Conservation (phyloP, 495 filamentous ascomycete genomes). For the Cercophora sp. region DNA sequence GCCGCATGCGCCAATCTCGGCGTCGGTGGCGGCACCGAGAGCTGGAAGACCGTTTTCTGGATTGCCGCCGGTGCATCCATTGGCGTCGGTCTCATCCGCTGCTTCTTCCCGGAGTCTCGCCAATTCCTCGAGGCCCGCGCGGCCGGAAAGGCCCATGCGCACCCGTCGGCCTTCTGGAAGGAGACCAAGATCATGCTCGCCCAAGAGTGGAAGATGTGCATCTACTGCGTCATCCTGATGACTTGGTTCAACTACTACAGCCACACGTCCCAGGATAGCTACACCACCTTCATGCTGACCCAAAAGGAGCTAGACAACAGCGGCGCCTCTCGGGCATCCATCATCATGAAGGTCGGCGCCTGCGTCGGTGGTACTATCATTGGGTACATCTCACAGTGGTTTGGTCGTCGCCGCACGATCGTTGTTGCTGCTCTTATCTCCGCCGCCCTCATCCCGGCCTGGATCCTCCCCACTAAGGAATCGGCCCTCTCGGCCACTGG, state of each 20-base stretch:
- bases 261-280: slow-evolving; percentile 69
- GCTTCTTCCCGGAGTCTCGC: slow-evolving; percentile 64
- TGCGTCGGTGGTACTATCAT: slow-evolving; percentile 68
- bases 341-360: slow-evolving; percentile 71
- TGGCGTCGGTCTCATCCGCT: slow-evolving; percentile 57
- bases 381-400: slow-evolving; percentile 67
- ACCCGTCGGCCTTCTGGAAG: slow-evolving; percentile 53
- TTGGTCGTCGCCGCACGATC: slow-evolving; percentile 66
- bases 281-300: slow-evolving; percentile 69
- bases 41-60: slow-evolving; percentile 65
- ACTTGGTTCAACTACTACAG: slow-evolving; percentile 61
- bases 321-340: slow-evolving; percentile 61
- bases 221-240: slow-evolving; percentile 71
- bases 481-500: slow-evolving; percentile 57
- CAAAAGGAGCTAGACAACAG: slow-evolving; percentile 61
- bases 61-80: slow-evolving; percentile 57
- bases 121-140: slow-evolving; percentile 65
- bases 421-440: slow-evolving; percentile 55
- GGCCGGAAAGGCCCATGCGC: slow-evolving; percentile 44
- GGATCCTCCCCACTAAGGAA: slow-evolving; percentile 62
- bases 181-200: slow-evolving; percentile 60
- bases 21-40: slow-evolving; percentile 52
- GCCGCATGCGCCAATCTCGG: slow-evolving; percentile 68
- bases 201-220: slow-evolving; percentile 65
- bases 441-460: slow-evolving; percentile 60